Conservation (phyloP, 2,329 filamentous ascomycete genomes). For the Colletotrichum sublineola region DNA sequence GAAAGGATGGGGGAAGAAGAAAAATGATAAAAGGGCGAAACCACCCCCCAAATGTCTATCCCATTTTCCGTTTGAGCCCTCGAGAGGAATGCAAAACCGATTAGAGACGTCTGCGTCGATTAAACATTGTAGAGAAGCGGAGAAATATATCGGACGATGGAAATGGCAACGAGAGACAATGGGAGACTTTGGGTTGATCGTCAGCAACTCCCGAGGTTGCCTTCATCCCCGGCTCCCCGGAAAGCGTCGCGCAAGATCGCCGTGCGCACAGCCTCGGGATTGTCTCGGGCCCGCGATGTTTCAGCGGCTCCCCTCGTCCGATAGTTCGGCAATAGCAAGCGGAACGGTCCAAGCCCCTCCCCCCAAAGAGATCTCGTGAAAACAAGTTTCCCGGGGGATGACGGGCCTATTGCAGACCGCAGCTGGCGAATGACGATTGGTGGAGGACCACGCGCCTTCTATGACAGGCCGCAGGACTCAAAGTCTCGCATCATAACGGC, state of each 20-base stretch:
- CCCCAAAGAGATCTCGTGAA: constrained; percentile 4
- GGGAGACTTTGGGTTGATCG: neutral
- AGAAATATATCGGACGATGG: neutral
- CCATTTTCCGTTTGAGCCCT: constrained; percentile 5
- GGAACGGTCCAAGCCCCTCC: constrained; percentile 1
- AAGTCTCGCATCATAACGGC: constrained; percentile 89
- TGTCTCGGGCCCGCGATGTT: constrained; percentile 29
- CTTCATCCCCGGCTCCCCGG: neutral
- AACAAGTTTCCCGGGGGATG: neutral
- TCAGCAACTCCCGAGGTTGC: neutral
- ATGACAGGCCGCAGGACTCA: constrained; percentile 75
- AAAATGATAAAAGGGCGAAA: neutral
- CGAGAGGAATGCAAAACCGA: constrained; percentile 10
- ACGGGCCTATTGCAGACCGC: neutral
- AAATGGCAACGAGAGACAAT: neutral
- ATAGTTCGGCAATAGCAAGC: constrained; percentile 11
- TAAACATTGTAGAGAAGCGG: constrained; percentile 21
- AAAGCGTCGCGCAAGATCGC: neutral
- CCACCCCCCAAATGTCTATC: constrained; percentile 8
- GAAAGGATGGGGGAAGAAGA: neutral
- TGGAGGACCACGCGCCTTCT: neutral
- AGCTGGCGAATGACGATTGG: neutral
- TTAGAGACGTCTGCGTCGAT: constrained; percentile 24
- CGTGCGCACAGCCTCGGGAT: constrained; percentile 17
- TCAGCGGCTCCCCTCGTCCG: constrained; percentile 31